Base-by-base conservation (phyloP, 768 basidiomycete species). In the Boletus rex-veris region DNA sequence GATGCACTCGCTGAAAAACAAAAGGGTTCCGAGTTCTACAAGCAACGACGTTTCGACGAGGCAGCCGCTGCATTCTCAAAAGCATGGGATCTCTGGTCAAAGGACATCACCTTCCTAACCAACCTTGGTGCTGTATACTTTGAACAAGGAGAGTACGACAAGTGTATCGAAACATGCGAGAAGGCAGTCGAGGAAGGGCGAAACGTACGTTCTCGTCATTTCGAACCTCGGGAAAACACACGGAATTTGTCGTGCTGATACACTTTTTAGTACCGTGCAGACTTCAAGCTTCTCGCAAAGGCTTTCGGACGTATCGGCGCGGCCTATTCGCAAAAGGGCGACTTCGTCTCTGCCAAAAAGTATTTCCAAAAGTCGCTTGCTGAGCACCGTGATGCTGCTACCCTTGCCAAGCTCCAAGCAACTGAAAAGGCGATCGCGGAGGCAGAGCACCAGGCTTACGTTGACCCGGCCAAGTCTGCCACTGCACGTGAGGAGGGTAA, bases 131-230 rank as follows among this genome's bases (percentile, higher is more conserved):
- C 97, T 52, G 93, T 85, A 8, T 90, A 95, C 73, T 94, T 93
- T 64, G 97, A 99, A 74, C 80, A 96, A 70, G 92, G 87, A 10
- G 86, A 98, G 35, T 98, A 86, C 64, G 88, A 92, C 73, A 87
- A 90, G 68, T 83, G 84, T 52, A 95, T 99, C 63, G 88, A 94
- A 69, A 83, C 84, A 0, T 95, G 92, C 69, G 86, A 97, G 65
- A 95, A 92, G 73, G 96, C 97, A n/a, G 88, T 92, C 41, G 97
- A 98, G 12, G 91, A 98, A 67, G 97, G 93, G 31, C 87, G 95
- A 55, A 79, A 76, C 55, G 88, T 90, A 61, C 44, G 81, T 65
- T 46, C 40, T 2, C 11, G 1, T 26, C 9, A 5, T 48, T 18
- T 19, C n/a, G 26, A 38, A 31, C 38, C 39, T 26, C 2, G 19